Base-by-base conservation (phyloP, 345 rosid species). In the Lumnitzera racemosa region DNA sequence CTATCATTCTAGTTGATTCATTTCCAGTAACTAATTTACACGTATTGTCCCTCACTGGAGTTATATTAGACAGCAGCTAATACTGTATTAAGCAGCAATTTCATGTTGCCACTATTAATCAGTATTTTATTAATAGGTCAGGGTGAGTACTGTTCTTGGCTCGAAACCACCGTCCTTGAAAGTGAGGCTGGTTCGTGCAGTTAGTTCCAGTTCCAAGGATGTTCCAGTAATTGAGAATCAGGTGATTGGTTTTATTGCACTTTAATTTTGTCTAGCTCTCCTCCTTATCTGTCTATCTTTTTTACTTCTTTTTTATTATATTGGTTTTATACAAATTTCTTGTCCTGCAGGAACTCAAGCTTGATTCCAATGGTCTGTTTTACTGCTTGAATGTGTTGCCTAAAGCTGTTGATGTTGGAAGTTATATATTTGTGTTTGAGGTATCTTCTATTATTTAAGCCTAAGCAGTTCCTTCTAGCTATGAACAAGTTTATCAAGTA, bases 141-240 rank as follows among this genome's bases (percentile, higher is more conserved):
- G 64, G 74, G 96, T 95, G 61, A 84, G 75, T 73, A 90, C 97
- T 25, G 95, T 81, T 9, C 86, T 90, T 47, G 94, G 95, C 63
- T 82, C 96, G 54, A 83, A 70, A 73, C 83, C 91, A 67, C 99
- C 99, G 57, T 76, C 92, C 56, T 73, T 90, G 69, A 78, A 76
- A 46, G 89, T 95, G 77, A 85, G 83, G 73, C 86, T 90, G 63
- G 72, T 76, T 47, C 77, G 73, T 52, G 90, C 81, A 64, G 74
- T 69, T 57, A 67, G 67, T 57, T 72, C 80, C 65, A 76, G 74
- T 72, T 67, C 76, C 57, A 82, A 80, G 78, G 82, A 70, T 69
- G 64, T 76, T 64, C 68, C 91, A 27, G 70, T 80, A 51, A 76
- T 83, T 72, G 91, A 82, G 58, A 79, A 75, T 72, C 83, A 84